Conservation (phyloP, 768 basidiomycete species). For the Phlegmacium glaucopus region DNA sequence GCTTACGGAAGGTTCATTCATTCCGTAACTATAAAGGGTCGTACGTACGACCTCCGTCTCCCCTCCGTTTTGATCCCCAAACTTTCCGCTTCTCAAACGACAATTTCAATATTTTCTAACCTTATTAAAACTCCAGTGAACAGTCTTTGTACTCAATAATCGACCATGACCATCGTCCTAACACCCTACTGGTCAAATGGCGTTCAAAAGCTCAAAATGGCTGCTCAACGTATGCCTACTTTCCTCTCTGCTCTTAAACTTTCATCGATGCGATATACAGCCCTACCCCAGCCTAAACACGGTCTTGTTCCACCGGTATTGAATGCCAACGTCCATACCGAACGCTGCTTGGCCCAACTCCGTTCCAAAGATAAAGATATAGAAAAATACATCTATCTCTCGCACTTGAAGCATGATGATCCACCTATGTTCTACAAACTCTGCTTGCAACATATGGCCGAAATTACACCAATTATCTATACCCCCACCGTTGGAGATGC, state of each 20-base stretch:
- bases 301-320: constrained; percentile 64
- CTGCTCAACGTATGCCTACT: constrained; percentile 45
- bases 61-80: constrained; percentile 4
- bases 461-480: constrained; percentile 79
- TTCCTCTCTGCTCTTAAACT: background rate
- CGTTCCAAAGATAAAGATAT: constrained; percentile 71
- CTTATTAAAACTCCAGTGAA: constrained; percentile 1
- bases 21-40: constrained; percentile 1
- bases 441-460: constrained; percentile 67
- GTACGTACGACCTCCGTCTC: background rate
- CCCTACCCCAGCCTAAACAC: constrained; percentile 38
- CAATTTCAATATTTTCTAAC: constrained; percentile 4
- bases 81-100: constrained; percentile 2
- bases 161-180: constrained; percentile 63
- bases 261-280: constrained; percentile 23
- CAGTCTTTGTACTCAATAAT: too few relatives aligned
- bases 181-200: constrained; percentile 73
- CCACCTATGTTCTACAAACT: constrained; percentile 75
- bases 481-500: constrained; percentile 93
- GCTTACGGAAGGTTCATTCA: background rate
- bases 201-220: constrained; percentile 65
- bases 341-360: constrained; percentile 66
- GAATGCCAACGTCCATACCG: constrained; percentile 46
- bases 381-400: constrained; percentile 86
- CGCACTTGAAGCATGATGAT: constrained; percentile 70